phyloP scores from a whole-genome alignment of 108 stramenopile species.

The Aurantiochytrium sp. region DNA sequence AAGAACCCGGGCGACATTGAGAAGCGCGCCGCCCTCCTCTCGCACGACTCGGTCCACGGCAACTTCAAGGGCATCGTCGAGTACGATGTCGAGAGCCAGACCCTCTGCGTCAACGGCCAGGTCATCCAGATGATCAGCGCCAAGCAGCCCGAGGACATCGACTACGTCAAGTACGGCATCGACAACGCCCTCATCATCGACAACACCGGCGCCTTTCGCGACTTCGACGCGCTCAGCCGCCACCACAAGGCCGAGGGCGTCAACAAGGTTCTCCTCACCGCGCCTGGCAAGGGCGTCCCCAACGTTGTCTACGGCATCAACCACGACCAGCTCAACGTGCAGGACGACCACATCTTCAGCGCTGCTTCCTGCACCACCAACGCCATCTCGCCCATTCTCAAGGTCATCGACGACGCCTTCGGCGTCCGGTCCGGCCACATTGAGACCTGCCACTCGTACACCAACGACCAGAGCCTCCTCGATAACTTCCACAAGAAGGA shows the following conservation, averaged over 20 bases:
- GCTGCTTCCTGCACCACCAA: conserved; percentile 40
- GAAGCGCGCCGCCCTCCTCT: conserved; percentile 31
- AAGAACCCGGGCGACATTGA: conserved; percentile 20
- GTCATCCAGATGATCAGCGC: conserved; percentile 30
- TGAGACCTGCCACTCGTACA: conserved; percentile 38
- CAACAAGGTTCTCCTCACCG: conserved; percentile 34
- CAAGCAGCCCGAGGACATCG: conserved; percentile 27
- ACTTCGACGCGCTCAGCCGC: not conserved
- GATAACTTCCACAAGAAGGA: conserved; percentile 34
- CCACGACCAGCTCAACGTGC: not conserved
- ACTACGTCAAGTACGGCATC: conserved; percentile 38
- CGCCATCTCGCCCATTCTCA: conserved; percentile 37
- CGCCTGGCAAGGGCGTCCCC: conserved; percentile 19
- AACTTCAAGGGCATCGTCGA: conserved; percentile 25
- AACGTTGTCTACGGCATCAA: conserved; percentile 37
- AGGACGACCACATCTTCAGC: not conserved
- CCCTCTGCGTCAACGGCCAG: conserved; percentile 32
- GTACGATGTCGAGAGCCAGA: not conserved
- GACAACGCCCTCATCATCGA: conserved; percentile 36
- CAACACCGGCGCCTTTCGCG: conserved; percentile 35
- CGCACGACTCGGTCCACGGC: conserved; percentile 34
- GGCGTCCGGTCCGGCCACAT: conserved; percentile 35
- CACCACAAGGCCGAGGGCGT: conserved; percentile 33
- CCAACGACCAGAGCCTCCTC: conserved; percentile 32
- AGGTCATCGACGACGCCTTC: conserved; percentile 29